Conservation (phyloP, 225 moss, liverwort and hornwort species). For the Polytrichum commune region DNA sequence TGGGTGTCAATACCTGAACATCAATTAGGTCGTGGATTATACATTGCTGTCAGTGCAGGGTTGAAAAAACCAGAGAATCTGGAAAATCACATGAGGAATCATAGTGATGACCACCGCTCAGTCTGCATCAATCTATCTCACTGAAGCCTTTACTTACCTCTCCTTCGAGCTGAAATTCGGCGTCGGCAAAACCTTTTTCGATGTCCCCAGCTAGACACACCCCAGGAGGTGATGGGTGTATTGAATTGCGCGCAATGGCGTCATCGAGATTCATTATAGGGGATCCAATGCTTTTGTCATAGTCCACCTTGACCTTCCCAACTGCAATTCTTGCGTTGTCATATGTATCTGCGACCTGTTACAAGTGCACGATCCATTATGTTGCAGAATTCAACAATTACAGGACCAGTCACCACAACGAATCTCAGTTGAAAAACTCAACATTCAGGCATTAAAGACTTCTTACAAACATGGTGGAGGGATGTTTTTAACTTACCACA, state of each 20-base stretch:
- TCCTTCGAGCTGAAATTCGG: slow-evolving; percentile 9
- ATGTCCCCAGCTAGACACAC: background rate
- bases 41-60: too few relatives aligned
- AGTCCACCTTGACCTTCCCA: slow-evolving; percentile 38
- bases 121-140: too few relatives aligned
- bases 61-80: too few relatives aligned
- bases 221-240: background rate
- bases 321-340: slow-evolving; percentile 54
- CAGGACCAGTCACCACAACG: background rate
- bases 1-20: slow-evolving; percentile 41
- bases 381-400: background rate
- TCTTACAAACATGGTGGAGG: too few relatives aligned
- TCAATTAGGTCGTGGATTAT: too few relatives aligned
- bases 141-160: background rate
- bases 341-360: slow-evolving; percentile 60
- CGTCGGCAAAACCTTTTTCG: slow-evolving; percentile 8
- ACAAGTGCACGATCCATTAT: too few relatives aligned
- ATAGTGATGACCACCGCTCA: too few relatives aligned
- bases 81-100: too few relatives aligned
- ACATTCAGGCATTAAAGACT: too few relatives aligned
- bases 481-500: slow-evolving; percentile 23
- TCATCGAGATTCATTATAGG: slow-evolving; percentile 40
- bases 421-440: too few relatives aligned
- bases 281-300: slow-evolving; percentile 38
- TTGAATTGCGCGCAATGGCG: slow-evolving; percentile 31